Evolutionary conservation across 176 grass and related monocot species (phyloP).

Genomic region (Musa troglodytarum): DNA sequence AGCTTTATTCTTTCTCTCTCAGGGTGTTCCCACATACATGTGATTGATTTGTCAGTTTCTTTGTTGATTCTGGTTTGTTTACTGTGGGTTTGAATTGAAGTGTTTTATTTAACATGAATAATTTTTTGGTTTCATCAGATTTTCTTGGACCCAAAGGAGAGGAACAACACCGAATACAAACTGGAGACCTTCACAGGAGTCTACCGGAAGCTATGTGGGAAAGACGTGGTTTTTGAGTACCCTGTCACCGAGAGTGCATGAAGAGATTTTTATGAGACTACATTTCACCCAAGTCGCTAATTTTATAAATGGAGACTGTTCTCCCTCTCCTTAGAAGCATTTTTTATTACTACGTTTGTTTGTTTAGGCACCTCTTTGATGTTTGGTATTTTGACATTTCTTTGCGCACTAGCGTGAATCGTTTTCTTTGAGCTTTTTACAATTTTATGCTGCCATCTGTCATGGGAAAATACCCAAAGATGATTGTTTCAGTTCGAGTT

Average conservation of each 20-base stretch:
- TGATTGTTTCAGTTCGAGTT: too few relatives aligned
- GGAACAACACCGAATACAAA: constrained; percentile 95
- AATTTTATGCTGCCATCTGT: too few relatives aligned
- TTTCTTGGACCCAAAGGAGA: constrained; percentile 86
- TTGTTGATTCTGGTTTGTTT: background rate
- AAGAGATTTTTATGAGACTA: constrained; percentile 21
- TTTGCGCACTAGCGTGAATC: background rate
- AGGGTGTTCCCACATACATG: background rate
- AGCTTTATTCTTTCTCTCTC: too few relatives aligned
- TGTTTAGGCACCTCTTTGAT: background rate
- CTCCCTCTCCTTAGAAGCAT: too few relatives aligned
- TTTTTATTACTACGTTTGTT: background rate
- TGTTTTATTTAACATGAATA: too few relatives aligned
- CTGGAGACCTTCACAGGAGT: constrained; percentile 82
- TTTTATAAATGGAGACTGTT: constrained; percentile 1
- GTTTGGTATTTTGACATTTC: background rate
- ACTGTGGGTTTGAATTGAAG: background rate
- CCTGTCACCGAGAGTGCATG: constrained; percentile 30
- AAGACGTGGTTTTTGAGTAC: constrained; percentile 72
- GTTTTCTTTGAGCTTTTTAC: too few relatives aligned
- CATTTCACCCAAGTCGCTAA: background rate
- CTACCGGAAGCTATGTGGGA: constrained; percentile 79
- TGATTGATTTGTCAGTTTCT: background rate
- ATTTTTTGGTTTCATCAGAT: constrained; percentile 34
- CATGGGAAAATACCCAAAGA: too few relatives aligned